Percentiles rank a stretch among this genome's conserved stretches.
phyloP scores from a whole-genome alignment of 2,329 filamentous ascomycete genomes.

The Drechslerella dactyloides region DNA sequence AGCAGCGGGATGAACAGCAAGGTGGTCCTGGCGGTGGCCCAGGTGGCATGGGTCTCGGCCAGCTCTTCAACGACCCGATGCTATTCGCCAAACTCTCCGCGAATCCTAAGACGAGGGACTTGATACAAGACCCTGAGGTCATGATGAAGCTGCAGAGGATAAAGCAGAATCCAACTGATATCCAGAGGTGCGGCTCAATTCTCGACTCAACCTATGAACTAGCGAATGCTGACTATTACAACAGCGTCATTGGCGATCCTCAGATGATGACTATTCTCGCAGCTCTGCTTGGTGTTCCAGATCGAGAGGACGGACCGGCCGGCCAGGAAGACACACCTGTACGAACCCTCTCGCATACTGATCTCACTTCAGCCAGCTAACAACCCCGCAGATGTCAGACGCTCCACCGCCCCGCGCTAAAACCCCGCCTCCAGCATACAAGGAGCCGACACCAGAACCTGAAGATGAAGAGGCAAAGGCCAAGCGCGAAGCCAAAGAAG shows the following conservation, averaged over 20 bases:
- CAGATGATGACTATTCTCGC: conserved; percentile 93
- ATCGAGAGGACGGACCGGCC: conserved; percentile 67
- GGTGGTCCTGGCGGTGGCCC: conserved; percentile 64
- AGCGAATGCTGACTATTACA: neutral
- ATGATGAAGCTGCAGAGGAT: conserved; percentile 87
- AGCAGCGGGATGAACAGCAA: conserved; percentile 65
- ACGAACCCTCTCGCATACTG: conserved; percentile 58
- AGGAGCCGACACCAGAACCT: conserved; percentile 70
- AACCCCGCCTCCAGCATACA: conserved; percentile 66
- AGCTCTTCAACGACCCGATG: conserved; percentile 93
- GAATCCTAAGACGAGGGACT: conserved; percentile 88
- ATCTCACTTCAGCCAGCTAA: conserved; percentile 52
- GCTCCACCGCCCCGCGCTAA: conserved; percentile 64
- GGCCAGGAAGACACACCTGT: conserved; percentile 37
- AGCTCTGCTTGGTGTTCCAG: conserved; percentile 90
- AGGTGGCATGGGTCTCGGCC: conserved; percentile 77
- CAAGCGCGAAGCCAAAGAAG: conserved; percentile 88
- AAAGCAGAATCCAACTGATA: conserved; percentile 77
- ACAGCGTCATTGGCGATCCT: conserved; percentile 79
- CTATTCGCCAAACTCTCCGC: conserved; percentile 85
- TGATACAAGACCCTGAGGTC: conserved; percentile 82
- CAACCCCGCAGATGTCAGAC: conserved; percentile 56
- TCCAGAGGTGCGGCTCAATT: conserved; percentile 61
- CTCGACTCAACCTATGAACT: conserved; percentile 53
- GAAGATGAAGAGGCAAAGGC: conserved; percentile 82